Evolutionary conservation across 2,329 filamentous ascomycete species (phyloP).

Genomic region (Curvularia verruculosa): DNA sequence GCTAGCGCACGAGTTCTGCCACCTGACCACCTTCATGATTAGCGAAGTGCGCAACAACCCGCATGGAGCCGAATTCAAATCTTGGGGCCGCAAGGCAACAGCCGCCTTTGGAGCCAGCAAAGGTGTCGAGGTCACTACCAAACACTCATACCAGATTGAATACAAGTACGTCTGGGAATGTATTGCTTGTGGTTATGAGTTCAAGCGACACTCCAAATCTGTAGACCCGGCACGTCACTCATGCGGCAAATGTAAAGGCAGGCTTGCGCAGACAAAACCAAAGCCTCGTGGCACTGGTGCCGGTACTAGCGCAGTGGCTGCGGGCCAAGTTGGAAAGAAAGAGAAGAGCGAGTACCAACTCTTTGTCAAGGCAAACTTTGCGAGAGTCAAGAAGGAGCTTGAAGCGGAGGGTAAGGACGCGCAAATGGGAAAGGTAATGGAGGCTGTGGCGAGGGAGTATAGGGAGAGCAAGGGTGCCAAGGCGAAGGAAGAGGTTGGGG

Average conservation of each 20-base stretch:
- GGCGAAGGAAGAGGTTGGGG: slow-evolving; percentile 13
- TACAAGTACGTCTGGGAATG: slow-evolving; percentile 93
- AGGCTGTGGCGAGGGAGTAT: slow-evolving; percentile 68
- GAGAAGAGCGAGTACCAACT: slow-evolving; percentile 60
- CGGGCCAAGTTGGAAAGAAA: slow-evolving; percentile 23
- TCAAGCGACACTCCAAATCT: slow-evolving; percentile 84
- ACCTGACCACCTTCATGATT: slow-evolving; percentile 90
- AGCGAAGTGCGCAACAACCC: slow-evolving; percentile 75
- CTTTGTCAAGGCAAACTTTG: slow-evolving; percentile 73
- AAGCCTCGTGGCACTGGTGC: slow-evolving; percentile 61
- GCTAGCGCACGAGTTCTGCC: slow-evolving; percentile 95
- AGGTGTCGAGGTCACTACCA: slow-evolving; percentile 81
- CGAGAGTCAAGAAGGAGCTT: slow-evolving; percentile 47
- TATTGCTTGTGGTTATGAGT: slow-evolving; percentile 69
- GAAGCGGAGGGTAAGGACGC: slow-evolving; percentile 60
- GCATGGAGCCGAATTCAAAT: slow-evolving; percentile 84
- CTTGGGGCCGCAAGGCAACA: slow-evolving; percentile 64
- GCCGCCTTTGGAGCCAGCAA: slow-evolving; percentile 61
- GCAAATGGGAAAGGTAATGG: slow-evolving; percentile 68
- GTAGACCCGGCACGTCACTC: slow-evolving; percentile 74
- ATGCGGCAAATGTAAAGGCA: slow-evolving; percentile 75
- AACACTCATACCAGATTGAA: slow-evolving; percentile 86
- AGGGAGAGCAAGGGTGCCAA: slow-evolving; percentile 53
- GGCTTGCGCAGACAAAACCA: slow-evolving; percentile 79
- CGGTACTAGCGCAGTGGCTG: slow-evolving; percentile 3